phyloP scores from a whole-genome alignment of 1,284 basidiomycete species.

The Albatrellus sp. region DNA sequence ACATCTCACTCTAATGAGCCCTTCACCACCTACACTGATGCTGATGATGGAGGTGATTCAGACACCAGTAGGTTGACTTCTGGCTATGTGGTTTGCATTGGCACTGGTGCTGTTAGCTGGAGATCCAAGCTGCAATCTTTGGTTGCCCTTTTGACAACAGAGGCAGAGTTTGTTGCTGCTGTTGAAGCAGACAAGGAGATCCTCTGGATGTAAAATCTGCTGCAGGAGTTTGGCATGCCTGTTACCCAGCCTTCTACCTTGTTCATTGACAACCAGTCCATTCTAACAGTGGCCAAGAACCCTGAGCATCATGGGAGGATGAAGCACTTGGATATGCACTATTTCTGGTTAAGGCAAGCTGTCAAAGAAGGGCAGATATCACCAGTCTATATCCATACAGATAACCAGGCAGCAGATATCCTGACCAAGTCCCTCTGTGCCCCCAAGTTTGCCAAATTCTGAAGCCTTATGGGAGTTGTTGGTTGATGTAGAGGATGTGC shows the following conservation, averaged over 20 bases:
- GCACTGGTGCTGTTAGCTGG: slow-evolving; percentile 6
- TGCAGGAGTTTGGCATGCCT: slow-evolving; percentile 6
- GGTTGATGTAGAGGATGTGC: too few species aligned
- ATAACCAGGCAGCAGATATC: slow-evolving; percentile 18
- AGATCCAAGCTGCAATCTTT: too few species aligned
- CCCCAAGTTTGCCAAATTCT: too few species aligned
- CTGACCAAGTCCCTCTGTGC: too few species aligned
- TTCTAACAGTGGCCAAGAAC: too few species aligned
- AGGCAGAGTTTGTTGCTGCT: too few species aligned
- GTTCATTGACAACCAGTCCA: too few species aligned
- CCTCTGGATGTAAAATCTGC: too few species aligned
- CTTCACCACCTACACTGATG: slow-evolving; percentile 2
- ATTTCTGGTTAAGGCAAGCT: slow-evolving; percentile 21
- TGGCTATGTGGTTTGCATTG: slow-evolving; percentile 5
- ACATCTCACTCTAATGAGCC: slow-evolving; percentile 1
- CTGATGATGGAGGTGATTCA: slow-evolving; percentile 2
- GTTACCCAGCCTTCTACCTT: slow-evolving; percentile 8
- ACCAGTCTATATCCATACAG: slow-evolving; percentile 12
- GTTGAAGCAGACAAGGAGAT: too few species aligned
- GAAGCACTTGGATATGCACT: slow-evolving; percentile 20
- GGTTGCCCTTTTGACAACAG: too few species aligned
- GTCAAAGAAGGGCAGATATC: slow-evolving; percentile 12
- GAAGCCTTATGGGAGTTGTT: too few species aligned
- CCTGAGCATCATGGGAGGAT: too few species aligned
- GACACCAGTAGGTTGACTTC: slow-evolving; percentile 2